A percentile compares a stretch with the other conserved stretches of the same genome.
phyloP scores from a whole-genome alignment of 495 filamentous ascomycete genomes.

The Chaetomidium leptoderma region DNA sequence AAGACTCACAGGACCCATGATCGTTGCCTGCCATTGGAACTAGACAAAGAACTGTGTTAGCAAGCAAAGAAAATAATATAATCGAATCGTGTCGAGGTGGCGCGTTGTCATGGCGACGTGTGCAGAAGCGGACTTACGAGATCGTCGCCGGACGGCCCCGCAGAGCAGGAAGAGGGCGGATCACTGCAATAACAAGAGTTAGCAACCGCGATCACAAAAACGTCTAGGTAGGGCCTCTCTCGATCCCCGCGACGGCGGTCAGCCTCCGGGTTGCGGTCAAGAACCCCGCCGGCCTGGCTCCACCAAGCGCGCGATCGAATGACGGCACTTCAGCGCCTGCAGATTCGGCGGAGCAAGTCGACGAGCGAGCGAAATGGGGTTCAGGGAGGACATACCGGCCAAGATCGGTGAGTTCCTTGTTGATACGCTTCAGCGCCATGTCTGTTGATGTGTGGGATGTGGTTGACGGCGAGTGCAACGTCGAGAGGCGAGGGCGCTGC shows the following conservation, averaged over 20 bases:
- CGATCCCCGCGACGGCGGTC: not conserved
- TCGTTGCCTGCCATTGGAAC: conserved; percentile 99
- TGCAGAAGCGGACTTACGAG: conserved; percentile 61
- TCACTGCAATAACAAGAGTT: conserved; percentile 60
- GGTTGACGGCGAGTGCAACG: conserved; percentile 17
- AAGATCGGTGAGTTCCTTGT: conserved; percentile 99
- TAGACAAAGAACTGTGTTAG: conserved; percentile 44
- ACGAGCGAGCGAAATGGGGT: conserved; percentile 12
- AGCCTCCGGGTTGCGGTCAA: not conserved
- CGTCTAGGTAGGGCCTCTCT: not conserved
- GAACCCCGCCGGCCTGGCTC: conserved; percentile 25
- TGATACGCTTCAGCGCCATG: conserved; percentile 99
- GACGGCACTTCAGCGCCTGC: conserved; percentile 18
- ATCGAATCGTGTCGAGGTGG: not conserved
- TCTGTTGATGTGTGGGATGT: conserved; percentile 36
- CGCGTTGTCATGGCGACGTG: conserved; percentile 12
- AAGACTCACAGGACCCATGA: conserved; percentile 97
- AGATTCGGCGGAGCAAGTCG: not conserved
- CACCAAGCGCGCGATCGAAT: conserved; percentile 25
- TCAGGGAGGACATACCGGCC: conserved; percentile 70
- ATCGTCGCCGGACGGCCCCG: conserved; percentile 94
- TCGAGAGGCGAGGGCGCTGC: conserved; percentile 19
- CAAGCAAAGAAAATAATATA: not conserved
- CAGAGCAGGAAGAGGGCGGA: conserved; percentile 97
- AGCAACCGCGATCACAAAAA: conserved; percentile 31